These are phyloP conservation scores for Saccharomycopsis fibuligera DNA, from an alignment of 805 yeast genomes.

Conservation along the genomic window DNA sequence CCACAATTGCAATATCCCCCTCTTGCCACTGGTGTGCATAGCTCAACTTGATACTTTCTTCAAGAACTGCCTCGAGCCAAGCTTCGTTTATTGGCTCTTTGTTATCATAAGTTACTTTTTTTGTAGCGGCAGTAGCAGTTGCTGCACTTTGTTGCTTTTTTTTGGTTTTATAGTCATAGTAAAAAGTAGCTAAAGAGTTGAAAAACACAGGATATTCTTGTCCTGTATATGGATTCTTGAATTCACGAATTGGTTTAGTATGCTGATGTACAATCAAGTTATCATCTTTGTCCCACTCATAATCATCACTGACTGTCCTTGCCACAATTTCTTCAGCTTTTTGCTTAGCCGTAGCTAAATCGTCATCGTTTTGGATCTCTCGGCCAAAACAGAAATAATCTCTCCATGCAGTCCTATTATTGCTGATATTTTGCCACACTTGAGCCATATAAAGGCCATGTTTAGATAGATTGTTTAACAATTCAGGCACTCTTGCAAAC, in stretches of 20 bases:
- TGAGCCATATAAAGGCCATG: conserved; percentile 28
- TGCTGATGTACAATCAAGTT: conserved; percentile 29
- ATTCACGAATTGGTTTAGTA: conserved; percentile 24
- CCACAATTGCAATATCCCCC: conserved; percentile 32
- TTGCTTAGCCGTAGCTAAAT: conserved; percentile 24
- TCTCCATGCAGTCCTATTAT: conserved; percentile 26
- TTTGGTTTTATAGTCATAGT: conserved; percentile 18
- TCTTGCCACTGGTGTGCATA: conserved; percentile 29
- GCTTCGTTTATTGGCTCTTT: conserved; percentile 22
- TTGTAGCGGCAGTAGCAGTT: conserved; percentile 11
- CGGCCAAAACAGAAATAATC: conserved; percentile 30
- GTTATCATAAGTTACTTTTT: conserved; percentile 23
- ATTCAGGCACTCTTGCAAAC: conserved; percentile 23
- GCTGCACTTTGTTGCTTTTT: too few relatives aligned
- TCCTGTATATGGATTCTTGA: conserved; percentile 6
- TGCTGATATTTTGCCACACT: conserved; percentile 25
- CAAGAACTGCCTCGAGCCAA: conserved; percentile 22
- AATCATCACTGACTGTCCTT: conserved; percentile 26
- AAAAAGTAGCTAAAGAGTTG: conserved; percentile 27
- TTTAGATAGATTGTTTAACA: conserved; percentile 23
- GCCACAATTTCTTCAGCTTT: conserved; percentile 26
- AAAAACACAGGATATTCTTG: conserved; percentile 23
- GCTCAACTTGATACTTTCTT: conserved; percentile 24
- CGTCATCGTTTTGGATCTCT: conserved; percentile 25
- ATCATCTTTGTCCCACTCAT: conserved; percentile 26